phyloP scores from a whole-genome alignment of 2,329 filamentous ascomycete species.

The Phyllosticta citribraziliensis region DNA sequence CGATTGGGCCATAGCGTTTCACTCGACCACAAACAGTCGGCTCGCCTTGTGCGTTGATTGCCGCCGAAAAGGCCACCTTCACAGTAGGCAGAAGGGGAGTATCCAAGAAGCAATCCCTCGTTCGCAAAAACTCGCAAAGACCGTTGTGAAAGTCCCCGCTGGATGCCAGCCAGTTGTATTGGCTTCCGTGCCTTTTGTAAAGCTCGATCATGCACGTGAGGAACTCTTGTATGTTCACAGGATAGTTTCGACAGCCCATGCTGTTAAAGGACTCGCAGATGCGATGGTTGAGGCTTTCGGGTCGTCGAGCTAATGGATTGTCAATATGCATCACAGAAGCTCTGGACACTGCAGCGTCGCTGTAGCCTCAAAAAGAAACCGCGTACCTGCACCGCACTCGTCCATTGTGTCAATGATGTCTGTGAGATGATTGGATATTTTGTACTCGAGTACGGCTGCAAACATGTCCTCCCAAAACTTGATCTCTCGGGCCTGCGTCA shows the following conservation, averaged over 20 bases:
- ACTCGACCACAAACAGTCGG: constrained; percentile 15
- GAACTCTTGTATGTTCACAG: constrained; percentile 17
- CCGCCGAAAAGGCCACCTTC: constrained; percentile 12
- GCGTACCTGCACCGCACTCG: constrained; percentile 1
- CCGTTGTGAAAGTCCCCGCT: constrained; percentile 18
- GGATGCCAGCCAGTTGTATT: constrained; percentile 18
- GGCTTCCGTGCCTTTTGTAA: constrained; percentile 14
- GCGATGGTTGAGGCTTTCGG: constrained; percentile 4
- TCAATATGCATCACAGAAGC: background rate
- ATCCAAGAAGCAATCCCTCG: constrained; percentile 24
- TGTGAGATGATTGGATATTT: constrained; percentile 15
- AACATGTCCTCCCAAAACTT: constrained; percentile 23
- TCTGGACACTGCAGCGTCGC: background rate
- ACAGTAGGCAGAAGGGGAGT: constrained; percentile 13
- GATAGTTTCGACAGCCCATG: background rate
- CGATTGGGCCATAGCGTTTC: constrained; percentile 16
- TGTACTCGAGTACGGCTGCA: constrained; percentile 15
- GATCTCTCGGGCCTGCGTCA: constrained; percentile 21
- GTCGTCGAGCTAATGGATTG: background rate
- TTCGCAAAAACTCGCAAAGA: constrained; percentile 23
- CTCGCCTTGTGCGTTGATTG: constrained; percentile 6
- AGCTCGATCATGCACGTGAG: constrained; percentile 19
- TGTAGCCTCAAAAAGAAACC: background rate
- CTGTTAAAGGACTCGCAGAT: constrained; percentile 14
- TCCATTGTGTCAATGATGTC: constrained; percentile 11